phyloP scores from a whole-genome alignment of 805 yeast genomes.

The Hanseniaspora jakobsenii region DNA sequence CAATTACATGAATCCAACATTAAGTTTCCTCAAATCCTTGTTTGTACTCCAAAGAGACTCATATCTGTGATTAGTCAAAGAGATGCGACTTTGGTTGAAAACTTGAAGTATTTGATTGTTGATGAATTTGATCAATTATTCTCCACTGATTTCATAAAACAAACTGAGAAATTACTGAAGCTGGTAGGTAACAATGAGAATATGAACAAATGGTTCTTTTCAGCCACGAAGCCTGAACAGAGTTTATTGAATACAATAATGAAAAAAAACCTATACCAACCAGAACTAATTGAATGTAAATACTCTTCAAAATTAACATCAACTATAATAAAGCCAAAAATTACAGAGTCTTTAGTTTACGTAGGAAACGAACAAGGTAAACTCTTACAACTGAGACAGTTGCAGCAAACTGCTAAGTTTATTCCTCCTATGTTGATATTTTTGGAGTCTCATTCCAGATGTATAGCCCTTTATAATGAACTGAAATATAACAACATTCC shows the following conservation, averaged over 20 bases:
- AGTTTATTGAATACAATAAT: conserved; percentile 2
- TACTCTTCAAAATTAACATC: conserved; percentile 13
- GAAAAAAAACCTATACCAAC: conserved; percentile 2
- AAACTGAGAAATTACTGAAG: conserved; percentile 70
- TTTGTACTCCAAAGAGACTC: conserved; percentile 80
- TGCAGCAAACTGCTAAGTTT: conserved; percentile 72
- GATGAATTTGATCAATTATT: conserved; percentile 95
- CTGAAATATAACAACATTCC: conserved; percentile 79
- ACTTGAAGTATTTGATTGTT: conserved; percentile 63
- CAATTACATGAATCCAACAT: conserved; percentile 34
- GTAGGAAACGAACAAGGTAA: conserved; percentile 96
- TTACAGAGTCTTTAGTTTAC: conserved; percentile 11
- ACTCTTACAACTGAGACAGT: conserved; percentile 75
- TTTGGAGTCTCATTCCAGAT: conserved; percentile 82
- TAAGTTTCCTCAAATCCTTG: conserved; percentile 62
- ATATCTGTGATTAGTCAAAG: conserved; percentile 62
- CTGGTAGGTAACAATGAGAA: conserved; percentile 30
- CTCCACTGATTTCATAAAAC: conserved; percentile 76
- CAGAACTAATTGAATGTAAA: conserved; percentile 12
- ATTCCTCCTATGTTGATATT: conserved; percentile 89
- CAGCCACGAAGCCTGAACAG: conserved; percentile 52
- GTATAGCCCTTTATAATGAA: conserved; percentile 91
- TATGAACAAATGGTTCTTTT: conserved; percentile 64
- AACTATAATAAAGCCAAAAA: conserved; percentile 3
- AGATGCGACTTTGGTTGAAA: conserved; percentile 42